These are phyloP conservation scores for Alternaria gaisen DNA, from an alignment of 2,329 filamentous ascomycete genomes.

Conservation along the genomic window DNA sequence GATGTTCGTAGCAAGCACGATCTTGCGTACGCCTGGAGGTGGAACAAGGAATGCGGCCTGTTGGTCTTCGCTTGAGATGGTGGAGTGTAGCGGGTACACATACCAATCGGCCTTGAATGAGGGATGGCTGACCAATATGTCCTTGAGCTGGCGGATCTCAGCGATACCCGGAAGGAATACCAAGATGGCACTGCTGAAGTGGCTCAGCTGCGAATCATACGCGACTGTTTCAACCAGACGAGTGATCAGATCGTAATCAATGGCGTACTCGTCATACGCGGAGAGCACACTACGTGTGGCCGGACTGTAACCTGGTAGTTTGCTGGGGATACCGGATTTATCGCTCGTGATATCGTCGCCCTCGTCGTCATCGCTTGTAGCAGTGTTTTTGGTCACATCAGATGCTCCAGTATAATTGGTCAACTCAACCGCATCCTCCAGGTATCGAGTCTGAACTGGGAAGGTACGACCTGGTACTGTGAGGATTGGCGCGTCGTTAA, in stretches of 20 bases:
- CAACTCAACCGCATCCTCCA: constrained; percentile 91
- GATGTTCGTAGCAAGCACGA: constrained; percentile 97
- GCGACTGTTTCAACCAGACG: constrained; percentile 81
- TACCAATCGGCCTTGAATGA: constrained; percentile 81
- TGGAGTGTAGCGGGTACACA: constrained; percentile 89
- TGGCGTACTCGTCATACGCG: constrained; percentile 87
- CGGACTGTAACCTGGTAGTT: constrained; percentile 76
- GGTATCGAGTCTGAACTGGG: constrained; percentile 84
- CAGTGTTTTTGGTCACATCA: constrained; percentile 61
- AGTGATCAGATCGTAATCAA: constrained; percentile 87
- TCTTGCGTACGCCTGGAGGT: constrained; percentile 83
- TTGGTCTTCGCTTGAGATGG: constrained; percentile 95
- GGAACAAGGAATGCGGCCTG: constrained; percentile 91
- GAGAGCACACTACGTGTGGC: constrained; percentile 78
- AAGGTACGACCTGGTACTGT: constrained; percentile 94
- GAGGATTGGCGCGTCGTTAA: constrained; percentile 84
- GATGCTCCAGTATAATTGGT: constrained; percentile 70
- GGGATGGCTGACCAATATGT: constrained; percentile 80
- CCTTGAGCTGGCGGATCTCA: constrained; percentile 88
- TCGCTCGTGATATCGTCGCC: constrained; percentile 59
- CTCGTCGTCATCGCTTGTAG: constrained; percentile 56
- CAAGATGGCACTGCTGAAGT: constrained; percentile 89
- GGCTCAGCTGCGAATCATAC: constrained; percentile 68
- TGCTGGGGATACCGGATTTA: constrained; percentile 67
- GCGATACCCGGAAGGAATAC: constrained; percentile 94